phyloP scores from a whole-genome alignment of 2,329 filamentous ascomycete species.

The Colletotrichum sp. region DNA sequence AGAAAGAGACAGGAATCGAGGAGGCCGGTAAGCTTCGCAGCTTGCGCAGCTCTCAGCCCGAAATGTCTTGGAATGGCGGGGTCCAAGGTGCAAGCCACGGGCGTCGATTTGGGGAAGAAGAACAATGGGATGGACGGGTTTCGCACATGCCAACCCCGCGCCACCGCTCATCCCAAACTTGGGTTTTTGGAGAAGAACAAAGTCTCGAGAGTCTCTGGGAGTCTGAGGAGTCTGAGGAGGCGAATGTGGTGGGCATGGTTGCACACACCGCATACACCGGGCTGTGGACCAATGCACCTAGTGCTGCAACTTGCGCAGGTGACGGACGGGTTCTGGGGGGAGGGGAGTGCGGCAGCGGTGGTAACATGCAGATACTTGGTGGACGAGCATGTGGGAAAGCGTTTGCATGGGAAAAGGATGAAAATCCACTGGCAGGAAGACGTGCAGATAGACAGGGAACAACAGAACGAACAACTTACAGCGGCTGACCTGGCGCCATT shows the following conservation, averaged over 20 bases:
- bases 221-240: background rate
- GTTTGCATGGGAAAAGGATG: background rate
- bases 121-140: background rate
- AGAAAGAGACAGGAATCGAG: background rate
- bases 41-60: background rate
- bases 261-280: background rate
- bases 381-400: background rate
- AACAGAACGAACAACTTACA: conserved; percentile 8
- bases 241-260: background rate
- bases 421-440: background rate
- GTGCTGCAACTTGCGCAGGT: conserved; percentile 8
- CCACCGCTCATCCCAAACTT: background rate
- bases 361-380: background rate
- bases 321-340: background rate
- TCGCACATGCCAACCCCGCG: conserved; percentile 9
- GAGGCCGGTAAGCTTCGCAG: background rate
- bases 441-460: background rate
- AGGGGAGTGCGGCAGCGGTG: background rate
- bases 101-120: conserved; percentile 9
- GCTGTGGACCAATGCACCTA: conserved; percentile 9
- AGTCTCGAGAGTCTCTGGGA: background rate
- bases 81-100: conserved; percentile 4
- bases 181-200: background rate
- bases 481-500: conserved; percentile 18
- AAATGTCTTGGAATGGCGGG: background rate